A percentile compares a stretch with the other conserved stretches of the same genome.
Evolutionary conservation across 257 asterid genomes (phyloP).

Genomic region (Paulownia fortunei): DNA sequence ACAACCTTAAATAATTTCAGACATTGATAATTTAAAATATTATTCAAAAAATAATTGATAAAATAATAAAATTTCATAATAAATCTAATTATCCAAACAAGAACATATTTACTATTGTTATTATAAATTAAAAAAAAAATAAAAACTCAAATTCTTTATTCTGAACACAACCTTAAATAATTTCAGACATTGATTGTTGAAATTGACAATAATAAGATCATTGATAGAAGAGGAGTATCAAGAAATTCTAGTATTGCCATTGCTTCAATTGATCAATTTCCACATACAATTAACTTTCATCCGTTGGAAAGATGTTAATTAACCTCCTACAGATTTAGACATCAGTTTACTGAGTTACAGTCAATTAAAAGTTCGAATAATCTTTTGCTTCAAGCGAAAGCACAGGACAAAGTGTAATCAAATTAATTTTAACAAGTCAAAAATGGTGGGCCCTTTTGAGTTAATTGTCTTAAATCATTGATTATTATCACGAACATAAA

Average conservation of each 20-base stretch:
- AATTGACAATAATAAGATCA: background rate
- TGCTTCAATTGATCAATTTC: background rate
- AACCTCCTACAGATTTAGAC: background rate
- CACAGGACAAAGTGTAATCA: background rate
- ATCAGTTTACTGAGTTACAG: background rate
- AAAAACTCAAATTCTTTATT: background rate
- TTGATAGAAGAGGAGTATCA: no score
- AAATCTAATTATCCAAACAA: no score
- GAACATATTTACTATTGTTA: no score
- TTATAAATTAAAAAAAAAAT: background rate
- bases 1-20: no score
- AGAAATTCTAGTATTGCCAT: background rate
- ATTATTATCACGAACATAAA: background rate
- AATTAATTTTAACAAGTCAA: background rate
- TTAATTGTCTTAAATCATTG: background rate
- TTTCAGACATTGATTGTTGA: no score
- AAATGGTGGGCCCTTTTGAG: conserved; percentile 1
- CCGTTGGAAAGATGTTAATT: background rate
- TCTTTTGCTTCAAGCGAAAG: conserved; percentile 29
- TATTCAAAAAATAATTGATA: no score
- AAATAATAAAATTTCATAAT: no score
- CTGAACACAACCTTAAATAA: no score
- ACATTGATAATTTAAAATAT: no score
- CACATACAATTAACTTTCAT: background rate
- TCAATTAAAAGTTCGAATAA: conserved; percentile 1